Evolutionary conservation across 1,284 basidiomycete genomes (phyloP), one percentile per base, ranked within the genome.

Genomic region (Volvariella surrecta): DNA sequence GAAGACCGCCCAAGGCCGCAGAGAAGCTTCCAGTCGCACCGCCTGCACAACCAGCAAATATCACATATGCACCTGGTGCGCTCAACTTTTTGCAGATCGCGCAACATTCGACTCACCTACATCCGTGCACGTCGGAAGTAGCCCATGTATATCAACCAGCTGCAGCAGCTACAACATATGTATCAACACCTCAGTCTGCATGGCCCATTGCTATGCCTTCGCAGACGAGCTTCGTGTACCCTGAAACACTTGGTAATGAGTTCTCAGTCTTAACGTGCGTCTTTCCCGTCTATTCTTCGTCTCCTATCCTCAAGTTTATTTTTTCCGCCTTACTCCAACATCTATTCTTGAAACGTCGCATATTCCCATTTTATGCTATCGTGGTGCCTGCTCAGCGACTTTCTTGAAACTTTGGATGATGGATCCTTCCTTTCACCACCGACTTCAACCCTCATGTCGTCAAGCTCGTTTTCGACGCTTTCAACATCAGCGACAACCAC

Each of bases 191-290:
- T 8, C 66, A 58, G 38, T 57, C 73, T 10, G 55, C 67, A 21
- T 83, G 82, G 82, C 68, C 78, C 3, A 66, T 79, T 58, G 60
- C 63, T 15, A 54, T 61, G 2, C 55, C 67, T 1, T 71, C 74
- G 47, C 64, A 66, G 42, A 59, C 41, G 20, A 20, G 70, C 7
- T 81, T 76, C 57, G 60, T 80, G 37, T 85, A 83, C 54, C 74
- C 77, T 42, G 82, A 85, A 52, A 79, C 75, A 0, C 65, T 85
- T 32, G 82, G 83, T 11, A 88, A 84, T 56, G 87, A 89, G 56
- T 89, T 89, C 55, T 83, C 85, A 3, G 80, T 85, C 32, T 71
- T 89, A 43, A 85, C 80, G 84, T 85, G 63, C 52, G 78, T 74
- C 28, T 28, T 53, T 28, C 24, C 24, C 40, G 24, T 43, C 39